phyloP scores from a whole-genome alignment of 1,284 basidiomycete species.

The Irpex rosettiformis region DNA sequence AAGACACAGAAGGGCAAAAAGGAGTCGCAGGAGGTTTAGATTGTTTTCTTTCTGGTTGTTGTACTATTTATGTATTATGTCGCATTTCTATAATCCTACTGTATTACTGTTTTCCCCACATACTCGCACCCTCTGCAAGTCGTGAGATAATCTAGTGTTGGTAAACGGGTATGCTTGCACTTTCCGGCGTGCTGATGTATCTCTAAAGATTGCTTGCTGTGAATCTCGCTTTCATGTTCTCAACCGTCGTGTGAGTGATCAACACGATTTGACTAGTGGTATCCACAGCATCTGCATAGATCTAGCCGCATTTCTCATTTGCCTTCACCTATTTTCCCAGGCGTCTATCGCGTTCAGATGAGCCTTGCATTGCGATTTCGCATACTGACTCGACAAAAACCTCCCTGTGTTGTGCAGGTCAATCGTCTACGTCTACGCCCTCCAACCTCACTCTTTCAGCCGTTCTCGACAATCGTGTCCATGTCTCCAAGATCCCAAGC shows the following conservation, averaged over 20 bases:
- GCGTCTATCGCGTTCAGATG: neutral
- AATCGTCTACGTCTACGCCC: neutral
- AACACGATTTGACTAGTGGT: too few species aligned
- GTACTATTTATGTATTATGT: slow-evolving; percentile 30
- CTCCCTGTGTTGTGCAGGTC: neutral
- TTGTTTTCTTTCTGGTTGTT: slow-evolving; percentile 16
- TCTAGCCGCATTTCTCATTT: neutral
- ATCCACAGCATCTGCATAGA: neutral
- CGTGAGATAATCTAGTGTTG: neutral
- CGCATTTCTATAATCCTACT: slow-evolving; percentile 19
- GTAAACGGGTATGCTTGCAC: neutral
- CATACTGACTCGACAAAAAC: neutral
- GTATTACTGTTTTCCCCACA: slow-evolving; percentile 5
- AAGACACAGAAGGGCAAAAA: slow-evolving; percentile 39
- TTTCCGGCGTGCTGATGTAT: too few species aligned
- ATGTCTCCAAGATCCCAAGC: slow-evolving; percentile 6
- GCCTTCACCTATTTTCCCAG: neutral
- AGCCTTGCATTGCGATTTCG: neutral
- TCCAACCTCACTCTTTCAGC: neutral
- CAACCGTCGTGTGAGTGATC: too few species aligned
- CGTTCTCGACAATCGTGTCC: neutral
- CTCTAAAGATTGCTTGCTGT: too few species aligned
- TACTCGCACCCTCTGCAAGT: neutral
- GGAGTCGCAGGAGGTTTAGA: slow-evolving; percentile 37
- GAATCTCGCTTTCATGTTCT: too few species aligned